These are phyloP conservation scores for Tillandsia leiboldiana DNA, from an alignment of 176 grass and related monocot species.

Conservation along the genomic window DNA sequence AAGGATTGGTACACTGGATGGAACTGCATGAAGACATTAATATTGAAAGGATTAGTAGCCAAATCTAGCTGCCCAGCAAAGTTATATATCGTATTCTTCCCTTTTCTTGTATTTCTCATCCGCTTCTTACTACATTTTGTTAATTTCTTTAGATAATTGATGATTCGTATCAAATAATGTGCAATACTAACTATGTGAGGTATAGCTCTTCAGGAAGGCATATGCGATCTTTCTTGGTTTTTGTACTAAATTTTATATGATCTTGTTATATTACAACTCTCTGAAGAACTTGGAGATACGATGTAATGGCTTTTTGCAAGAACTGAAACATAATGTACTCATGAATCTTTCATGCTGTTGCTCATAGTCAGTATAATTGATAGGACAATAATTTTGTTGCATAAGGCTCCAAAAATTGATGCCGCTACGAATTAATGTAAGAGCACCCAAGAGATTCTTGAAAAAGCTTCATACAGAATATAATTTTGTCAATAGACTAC, in stretches of 20 bases:
- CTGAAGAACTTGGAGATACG: neutral
- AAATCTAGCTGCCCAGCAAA: conserved; percentile 60
- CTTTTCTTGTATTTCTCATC: conserved; percentile 1
- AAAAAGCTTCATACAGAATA: neutral
- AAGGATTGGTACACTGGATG: conserved; percentile 82
- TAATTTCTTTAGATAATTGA: neutral
- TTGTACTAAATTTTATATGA: too few species aligned
- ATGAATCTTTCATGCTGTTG: neutral
- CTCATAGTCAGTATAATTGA: neutral
- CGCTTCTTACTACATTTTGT: neutral
- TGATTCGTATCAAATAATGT: neutral
- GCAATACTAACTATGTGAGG: neutral
- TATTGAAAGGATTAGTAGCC: conserved; percentile 36
- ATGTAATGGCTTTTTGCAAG: neutral
- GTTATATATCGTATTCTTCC: conserved; percentile 29
- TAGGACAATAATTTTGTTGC: neutral
- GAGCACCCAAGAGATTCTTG: neutral
- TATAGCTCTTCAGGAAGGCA: neutral
- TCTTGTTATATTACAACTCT: neutral
- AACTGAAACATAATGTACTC: neutral
- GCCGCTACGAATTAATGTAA: neutral
- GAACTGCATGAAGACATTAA: conserved; percentile 82
- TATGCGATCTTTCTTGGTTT: neutral
- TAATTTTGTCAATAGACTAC: neutral
- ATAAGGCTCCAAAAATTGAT: neutral